Evolutionary conservation across 1,139 yeast genomes (phyloP).

Genomic region (Pichia sp.): DNA sequence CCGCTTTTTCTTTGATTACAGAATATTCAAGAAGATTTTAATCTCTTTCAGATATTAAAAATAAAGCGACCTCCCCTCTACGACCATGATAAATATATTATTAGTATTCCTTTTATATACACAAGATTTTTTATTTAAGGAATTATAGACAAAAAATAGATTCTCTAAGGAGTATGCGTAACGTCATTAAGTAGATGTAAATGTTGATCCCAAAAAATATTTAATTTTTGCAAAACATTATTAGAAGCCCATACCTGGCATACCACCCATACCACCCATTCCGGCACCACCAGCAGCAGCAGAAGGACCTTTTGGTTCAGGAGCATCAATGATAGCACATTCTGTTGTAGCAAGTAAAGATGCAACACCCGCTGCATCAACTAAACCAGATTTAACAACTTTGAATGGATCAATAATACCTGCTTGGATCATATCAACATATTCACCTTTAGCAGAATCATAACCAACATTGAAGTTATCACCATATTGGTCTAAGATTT

Average conservation of each 20-base stretch:
- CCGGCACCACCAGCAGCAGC: conserved; percentile 51
- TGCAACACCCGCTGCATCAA: conserved; percentile 98
- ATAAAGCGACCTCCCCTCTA: too few relatives aligned
- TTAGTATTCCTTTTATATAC: not conserved
- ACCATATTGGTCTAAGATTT: conserved; percentile 76
- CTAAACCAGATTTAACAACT: conserved; percentile 95
- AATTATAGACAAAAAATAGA: not conserved
- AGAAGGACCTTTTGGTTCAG: conserved; percentile 76
- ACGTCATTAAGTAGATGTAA: too few relatives aligned
- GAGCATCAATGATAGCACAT: conserved; percentile 97
- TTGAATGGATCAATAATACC: conserved; percentile 99
- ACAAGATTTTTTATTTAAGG: not conserved
- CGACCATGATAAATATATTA: not conserved
- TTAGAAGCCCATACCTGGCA: conserved; percentile 40
- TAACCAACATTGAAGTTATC: conserved; percentile 86
- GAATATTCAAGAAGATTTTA: too few relatives aligned
- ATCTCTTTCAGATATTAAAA: too few relatives aligned
- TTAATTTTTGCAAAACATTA: not conserved
- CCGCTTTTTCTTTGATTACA: too few relatives aligned
- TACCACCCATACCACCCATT: conserved; percentile 48
- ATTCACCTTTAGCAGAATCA: conserved; percentile 90
- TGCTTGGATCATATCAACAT: conserved; percentile 91
- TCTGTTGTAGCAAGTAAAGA: conserved; percentile 97
- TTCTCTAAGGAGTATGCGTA: not conserved
- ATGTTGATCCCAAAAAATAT: too few relatives aligned